These are phyloP conservation scores for Candida peoriensis DNA, from an alignment of 805 yeast species.

Conservation along the genomic window DNA sequence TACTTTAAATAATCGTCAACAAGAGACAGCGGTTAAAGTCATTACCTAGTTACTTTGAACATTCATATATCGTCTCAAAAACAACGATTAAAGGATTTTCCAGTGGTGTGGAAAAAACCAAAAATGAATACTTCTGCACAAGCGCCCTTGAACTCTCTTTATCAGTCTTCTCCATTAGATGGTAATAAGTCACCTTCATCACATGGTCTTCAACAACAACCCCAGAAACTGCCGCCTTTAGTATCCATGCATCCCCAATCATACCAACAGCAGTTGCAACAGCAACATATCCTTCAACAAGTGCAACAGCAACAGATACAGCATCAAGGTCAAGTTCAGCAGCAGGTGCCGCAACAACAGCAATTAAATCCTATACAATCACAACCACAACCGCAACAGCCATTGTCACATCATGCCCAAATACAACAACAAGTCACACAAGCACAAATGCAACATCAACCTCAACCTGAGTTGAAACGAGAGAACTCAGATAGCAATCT, in stretches of 20 bases:
- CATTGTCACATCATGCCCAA: conserved; percentile 2
- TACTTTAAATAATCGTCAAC: too few relatives aligned
- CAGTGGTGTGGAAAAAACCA: too few relatives aligned
- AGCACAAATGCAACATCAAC: background rate
- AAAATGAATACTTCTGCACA: too few relatives aligned
- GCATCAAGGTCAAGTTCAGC: background rate
- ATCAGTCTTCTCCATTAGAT: too few relatives aligned
- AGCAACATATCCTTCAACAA: too few relatives aligned
- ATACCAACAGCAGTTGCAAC: background rate
- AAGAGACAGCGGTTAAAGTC: too few relatives aligned
- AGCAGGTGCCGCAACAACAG: conserved; percentile 5
- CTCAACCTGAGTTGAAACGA: background rate
- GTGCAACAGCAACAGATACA: background rate
- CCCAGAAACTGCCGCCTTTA: background rate
- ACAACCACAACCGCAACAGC: conserved; percentile 1
- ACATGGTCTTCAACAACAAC: too few relatives aligned
- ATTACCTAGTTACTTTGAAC: too few relatives aligned
- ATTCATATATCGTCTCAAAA: too few relatives aligned
- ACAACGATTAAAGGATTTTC: too few relatives aligned
- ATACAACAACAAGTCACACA: background rate
- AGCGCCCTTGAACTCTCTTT: too few relatives aligned
- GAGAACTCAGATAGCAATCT: background rate
- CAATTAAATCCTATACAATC: background rate
- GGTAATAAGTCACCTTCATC: too few relatives aligned
- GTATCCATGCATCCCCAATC: background rate